Evolutionary conservation across 495 filamentous ascomycete species (phyloP).

Genomic region (Hypomontagnella submonticulosa): DNA sequence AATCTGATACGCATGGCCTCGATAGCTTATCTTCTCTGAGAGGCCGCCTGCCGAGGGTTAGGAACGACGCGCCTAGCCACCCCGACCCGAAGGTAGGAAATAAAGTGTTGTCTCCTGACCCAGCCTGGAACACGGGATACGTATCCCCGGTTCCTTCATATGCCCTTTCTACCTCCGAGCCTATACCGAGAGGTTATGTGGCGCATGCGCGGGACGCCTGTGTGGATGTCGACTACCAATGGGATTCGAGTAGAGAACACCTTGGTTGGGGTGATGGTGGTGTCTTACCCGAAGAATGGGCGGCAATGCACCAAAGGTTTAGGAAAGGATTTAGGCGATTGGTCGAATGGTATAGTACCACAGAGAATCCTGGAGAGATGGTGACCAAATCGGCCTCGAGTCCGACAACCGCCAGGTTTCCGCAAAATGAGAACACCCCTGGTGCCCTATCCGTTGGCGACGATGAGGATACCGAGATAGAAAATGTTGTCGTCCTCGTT

Average conservation of each 20-base stretch:
- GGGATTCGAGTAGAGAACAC: slow-evolving; percentile 87
- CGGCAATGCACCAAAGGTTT: slow-evolving; percentile 90
- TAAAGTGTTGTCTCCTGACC: slow-evolving; percentile 20
- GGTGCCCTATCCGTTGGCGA: slow-evolving; percentile 42
- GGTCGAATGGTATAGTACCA: slow-evolving; percentile 78
- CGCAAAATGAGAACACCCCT: slow-evolving; percentile 36
- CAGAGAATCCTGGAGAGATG: slow-evolving; percentile 61
- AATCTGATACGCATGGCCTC: slow-evolving; percentile 26
- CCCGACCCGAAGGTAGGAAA: slow-evolving; percentile 22
- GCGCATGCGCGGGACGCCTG: slow-evolving; percentile 92
- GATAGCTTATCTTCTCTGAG: slow-evolving; percentile 44
- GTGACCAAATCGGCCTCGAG: slow-evolving; percentile 50
- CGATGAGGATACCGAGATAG: slow-evolving; percentile 66
- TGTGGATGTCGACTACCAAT: slow-evolving; percentile 86
- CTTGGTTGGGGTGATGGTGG: slow-evolving; percentile 88
- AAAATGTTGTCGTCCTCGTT: slow-evolving; percentile 88
- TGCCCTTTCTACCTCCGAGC: slow-evolving; percentile 79
- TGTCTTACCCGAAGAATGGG: slow-evolving; percentile 93
- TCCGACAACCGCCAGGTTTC: slow-evolving; percentile 37
- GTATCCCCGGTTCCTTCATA: slow-evolving; percentile 81
- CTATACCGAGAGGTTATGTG: slow-evolving; percentile 88
- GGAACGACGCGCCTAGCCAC: slow-evolving; percentile 35
- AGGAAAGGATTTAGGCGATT: slow-evolving; percentile 77
- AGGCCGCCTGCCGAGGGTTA: slow-evolving; percentile 42
- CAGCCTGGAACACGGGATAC: slow-evolving; percentile 61